A percentile compares a stretch with the other conserved stretches of the same genome.
Conservation (phyloP, 768 basidiomycete genomes). For the Suillus brevipes region DNA sequence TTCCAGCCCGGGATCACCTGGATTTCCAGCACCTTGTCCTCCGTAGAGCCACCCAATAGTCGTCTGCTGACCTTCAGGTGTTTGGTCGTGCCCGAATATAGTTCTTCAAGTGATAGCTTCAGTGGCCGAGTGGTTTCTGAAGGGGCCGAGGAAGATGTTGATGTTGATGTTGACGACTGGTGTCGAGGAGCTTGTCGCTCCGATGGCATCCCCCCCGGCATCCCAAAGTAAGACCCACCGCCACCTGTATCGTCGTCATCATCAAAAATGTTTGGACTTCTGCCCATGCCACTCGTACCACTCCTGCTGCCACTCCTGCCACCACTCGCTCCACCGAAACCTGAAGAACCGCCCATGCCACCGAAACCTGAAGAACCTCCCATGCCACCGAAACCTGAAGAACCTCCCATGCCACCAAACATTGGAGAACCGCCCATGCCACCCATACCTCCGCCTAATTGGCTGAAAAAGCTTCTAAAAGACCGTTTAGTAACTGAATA, state of each 20-base stretch:
- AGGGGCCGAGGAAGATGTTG: slow-evolving; percentile 28
- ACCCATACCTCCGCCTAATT: slow-evolving; percentile 1
- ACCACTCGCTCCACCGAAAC: slow-evolving; percentile 37
- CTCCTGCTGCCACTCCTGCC: slow-evolving; percentile 8
- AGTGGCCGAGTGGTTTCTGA: slow-evolving; percentile 79
- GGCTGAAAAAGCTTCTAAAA: slow-evolving; percentile 57
- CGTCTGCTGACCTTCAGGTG: slow-evolving; percentile 84
- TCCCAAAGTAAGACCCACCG: slow-evolving; percentile 40
- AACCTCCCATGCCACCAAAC: slow-evolving; percentile 38
- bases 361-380: slow-evolving; percentile 33
- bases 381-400: slow-evolving; percentile 17
- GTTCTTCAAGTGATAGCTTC: slow-evolving; percentile 81
- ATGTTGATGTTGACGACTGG: slow-evolving; percentile 29
- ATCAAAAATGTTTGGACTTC: slow-evolving; percentile 35
- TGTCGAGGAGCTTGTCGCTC: slow-evolving; percentile 37
- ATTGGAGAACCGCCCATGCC: too few species aligned
- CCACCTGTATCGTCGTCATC: slow-evolving; percentile 47
- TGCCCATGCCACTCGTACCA: slow-evolving; percentile 32
- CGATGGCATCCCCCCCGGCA: slow-evolving; percentile 57
- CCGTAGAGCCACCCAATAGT: slow-evolving; percentile 67
- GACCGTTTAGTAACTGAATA: not conserved
- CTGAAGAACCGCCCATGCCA: slow-evolving; percentile 37
- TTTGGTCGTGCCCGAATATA: slow-evolving; percentile 84
- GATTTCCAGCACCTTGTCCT: slow-evolving; percentile 87
- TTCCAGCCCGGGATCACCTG: slow-evolving; percentile 90